Evolutionary conservation across 176 grass and related monocot genomes (phyloP).

Genomic region (Tillandsia fasciculata): DNA sequence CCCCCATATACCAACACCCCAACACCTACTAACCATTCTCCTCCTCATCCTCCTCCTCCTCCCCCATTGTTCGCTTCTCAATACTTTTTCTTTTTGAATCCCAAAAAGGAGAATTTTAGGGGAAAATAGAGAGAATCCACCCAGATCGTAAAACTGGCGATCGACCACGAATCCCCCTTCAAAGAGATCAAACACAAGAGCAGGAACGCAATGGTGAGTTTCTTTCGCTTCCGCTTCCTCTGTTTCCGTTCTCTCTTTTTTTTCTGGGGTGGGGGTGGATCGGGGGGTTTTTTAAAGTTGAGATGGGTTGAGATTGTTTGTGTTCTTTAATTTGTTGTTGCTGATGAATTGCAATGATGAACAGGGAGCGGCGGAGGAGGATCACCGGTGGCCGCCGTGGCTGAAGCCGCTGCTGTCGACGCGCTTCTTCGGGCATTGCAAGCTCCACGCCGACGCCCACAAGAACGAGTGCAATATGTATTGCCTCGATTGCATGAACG

Average conservation of each 20-base stretch:
- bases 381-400: conserved; percentile 76
- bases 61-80: background rate
- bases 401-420: conserved; percentile 73
- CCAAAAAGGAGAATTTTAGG: background rate
- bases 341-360: background rate
- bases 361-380: conserved; percentile 30
- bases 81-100: background rate
- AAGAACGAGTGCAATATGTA: conserved; percentile 98
- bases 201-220: conserved; percentile 35
- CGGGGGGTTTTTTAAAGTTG: background rate
- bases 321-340: background rate
- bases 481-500: conserved; percentile 81
- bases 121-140: background rate
- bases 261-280: background rate
- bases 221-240: background rate
- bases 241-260: background rate
- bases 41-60: conserved; percentile 7
- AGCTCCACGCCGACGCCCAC: conserved; percentile 51
- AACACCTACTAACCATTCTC: background rate
- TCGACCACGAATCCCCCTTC: conserved; percentile 45
- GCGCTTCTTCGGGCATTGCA: conserved; percentile 93
- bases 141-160: conserved; percentile 26
- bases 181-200: conserved; percentile 30
- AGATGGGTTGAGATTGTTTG: too few species aligned
- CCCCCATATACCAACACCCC: background rate